These are phyloP conservation scores for Metschnikowia gelsemii DNA, from an alignment of 805 yeast genomes.

Conservation along the genomic window DNA sequence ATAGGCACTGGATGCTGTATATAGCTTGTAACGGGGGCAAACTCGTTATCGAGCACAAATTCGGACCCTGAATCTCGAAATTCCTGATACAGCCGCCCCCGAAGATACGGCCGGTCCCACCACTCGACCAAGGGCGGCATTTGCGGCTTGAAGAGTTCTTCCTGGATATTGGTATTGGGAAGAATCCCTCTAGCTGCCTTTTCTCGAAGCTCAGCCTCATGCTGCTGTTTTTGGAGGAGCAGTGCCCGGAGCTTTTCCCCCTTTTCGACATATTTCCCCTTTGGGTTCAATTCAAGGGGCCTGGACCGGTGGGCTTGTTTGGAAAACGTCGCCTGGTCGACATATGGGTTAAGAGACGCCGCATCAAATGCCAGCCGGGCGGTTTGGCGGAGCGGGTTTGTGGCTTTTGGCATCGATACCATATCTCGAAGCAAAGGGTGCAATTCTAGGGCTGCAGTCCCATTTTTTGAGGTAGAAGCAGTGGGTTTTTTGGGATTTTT, in stretches of 20 bases:
- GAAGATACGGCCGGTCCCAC: slow-evolving; percentile 77
- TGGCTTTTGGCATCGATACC: slow-evolving; percentile 26
- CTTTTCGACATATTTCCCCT: slow-evolving; percentile 60
- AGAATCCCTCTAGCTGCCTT: slow-evolving; percentile 41
- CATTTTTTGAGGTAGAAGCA: too few relatives aligned
- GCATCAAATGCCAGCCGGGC: slow-evolving; percentile 34
- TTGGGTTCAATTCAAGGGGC: slow-evolving; percentile 51
- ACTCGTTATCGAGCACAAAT: slow-evolving; percentile 37
- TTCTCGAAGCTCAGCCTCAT: slow-evolving; percentile 33
- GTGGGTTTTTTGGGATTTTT: too few relatives aligned
- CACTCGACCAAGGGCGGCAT: slow-evolving; percentile 73
- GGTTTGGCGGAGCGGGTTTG: slow-evolving; percentile 32
- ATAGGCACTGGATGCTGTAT: slow-evolving; percentile 81
- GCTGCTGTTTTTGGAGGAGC: slow-evolving; percentile 9
- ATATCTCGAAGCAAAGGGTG: slow-evolving; percentile 39
- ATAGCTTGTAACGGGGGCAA: slow-evolving; percentile 59
- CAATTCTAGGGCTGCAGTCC: neutral
- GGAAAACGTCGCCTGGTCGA: slow-evolving; percentile 26
- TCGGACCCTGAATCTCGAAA: slow-evolving; percentile 26
- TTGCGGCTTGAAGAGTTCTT: slow-evolving; percentile 47
- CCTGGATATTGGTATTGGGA: slow-evolving; percentile 56
- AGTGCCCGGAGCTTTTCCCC: slow-evolving; percentile 53
- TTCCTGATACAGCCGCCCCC: slow-evolving; percentile 36
- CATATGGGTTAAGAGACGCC: slow-evolving; percentile 38
- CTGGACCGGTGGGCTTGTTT: slow-evolving; percentile 22